Evolutionary conservation across 2,329 filamentous ascomycete genomes (phyloP), one percentile per base, ranked within the genome.

Genomic region (Ustulina deusta): DNA sequence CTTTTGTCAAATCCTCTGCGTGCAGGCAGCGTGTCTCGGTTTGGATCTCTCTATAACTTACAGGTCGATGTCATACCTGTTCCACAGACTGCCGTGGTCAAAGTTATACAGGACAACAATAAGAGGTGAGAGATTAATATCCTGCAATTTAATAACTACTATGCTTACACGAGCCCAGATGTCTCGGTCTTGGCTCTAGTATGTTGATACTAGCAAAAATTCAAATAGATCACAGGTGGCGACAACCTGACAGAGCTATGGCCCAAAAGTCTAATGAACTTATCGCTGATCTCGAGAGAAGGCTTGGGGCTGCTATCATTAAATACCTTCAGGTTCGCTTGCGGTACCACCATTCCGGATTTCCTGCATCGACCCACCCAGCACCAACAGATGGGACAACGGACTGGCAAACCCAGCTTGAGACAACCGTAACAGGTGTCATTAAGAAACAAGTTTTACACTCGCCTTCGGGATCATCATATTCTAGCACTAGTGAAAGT

Each of bases 231-330:
- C n/a, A 15, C 34, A 54, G 55, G 20, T 59, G n/a, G 63, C 20
- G n/a, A 48, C 63, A 64, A 25, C 15, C 29, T 6, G 46, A n/a
- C 64, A 63, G 34, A 64, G 25, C 56, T 61, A 67, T 48, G 51
- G 46, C 9, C 44, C 61, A 82, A 54, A 82, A 79, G 44, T 84
- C 87, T 0, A 86, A 89, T 13, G 81, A 86, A 46, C 78, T 90
- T 36, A 87, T 91, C 17, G 82, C 86, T 27, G 86, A 89, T 64
- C 79, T 90, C 11, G 86, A 90, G 72, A 78, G 80, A 34, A 83
- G 89, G 63, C 82, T 90, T 2, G 86, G 87, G 34, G 80, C 82
- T 60, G 79, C 79, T 3, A 76, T 76, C 22, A 81, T 81, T 17
- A 81, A 83, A 38, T 90, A 87, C 69, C 77, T 90, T 57, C 81